These are phyloP conservation scores for Phytopythium aichiense DNA, from an alignment of 352 stramenopile genomes.

Conservation along the genomic window DNA sequence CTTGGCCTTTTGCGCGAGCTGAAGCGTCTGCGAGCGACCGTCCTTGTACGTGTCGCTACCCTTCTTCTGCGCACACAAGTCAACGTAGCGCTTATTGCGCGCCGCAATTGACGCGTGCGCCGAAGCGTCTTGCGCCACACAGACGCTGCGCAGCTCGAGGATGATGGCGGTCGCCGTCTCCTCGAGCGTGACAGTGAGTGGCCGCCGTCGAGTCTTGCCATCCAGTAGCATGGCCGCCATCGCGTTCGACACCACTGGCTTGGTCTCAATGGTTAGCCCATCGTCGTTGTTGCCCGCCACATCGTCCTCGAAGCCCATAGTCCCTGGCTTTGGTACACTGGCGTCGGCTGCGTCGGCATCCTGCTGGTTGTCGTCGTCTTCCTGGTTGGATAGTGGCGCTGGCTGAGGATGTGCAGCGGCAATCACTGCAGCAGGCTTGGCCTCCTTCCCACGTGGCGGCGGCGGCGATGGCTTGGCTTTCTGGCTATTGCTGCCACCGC, in stretches of 20 bases:
- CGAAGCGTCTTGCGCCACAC: slow-evolving; percentile 51
- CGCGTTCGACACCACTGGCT: not conserved
- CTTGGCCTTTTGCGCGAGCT: slow-evolving; percentile 78
- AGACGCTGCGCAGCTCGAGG: slow-evolving; percentile 63
- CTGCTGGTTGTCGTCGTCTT: slow-evolving; percentile 1
- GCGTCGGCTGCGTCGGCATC: not conserved
- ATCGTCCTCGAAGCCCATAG: slow-evolving; percentile 4
- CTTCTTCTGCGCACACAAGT: slow-evolving; percentile 65
- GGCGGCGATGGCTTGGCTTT: not conserved
- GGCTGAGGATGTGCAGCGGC: not conserved
- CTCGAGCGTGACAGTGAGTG: slow-evolving; percentile 42
- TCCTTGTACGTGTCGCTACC: slow-evolving; percentile 76
- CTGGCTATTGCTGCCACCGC: not conserved
- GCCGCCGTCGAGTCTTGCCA: slow-evolving; percentile 14
- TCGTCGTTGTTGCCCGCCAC: not conserved
- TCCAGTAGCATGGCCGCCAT: slow-evolving; percentile 4
- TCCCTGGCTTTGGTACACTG: not conserved
- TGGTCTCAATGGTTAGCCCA: not conserved
- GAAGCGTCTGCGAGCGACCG: slow-evolving; percentile 58
- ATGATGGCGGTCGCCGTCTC: slow-evolving; percentile 67
- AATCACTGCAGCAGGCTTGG: not conserved
- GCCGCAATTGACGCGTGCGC: slow-evolving; percentile 32
- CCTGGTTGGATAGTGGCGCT: not conserved
- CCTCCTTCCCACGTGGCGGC: not conserved
- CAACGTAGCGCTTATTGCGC: slow-evolving; percentile 67